Evolutionary conservation across 2,329 filamentous ascomycete genomes (phyloP).

Genomic region (Cladosporium sp.): DNA sequence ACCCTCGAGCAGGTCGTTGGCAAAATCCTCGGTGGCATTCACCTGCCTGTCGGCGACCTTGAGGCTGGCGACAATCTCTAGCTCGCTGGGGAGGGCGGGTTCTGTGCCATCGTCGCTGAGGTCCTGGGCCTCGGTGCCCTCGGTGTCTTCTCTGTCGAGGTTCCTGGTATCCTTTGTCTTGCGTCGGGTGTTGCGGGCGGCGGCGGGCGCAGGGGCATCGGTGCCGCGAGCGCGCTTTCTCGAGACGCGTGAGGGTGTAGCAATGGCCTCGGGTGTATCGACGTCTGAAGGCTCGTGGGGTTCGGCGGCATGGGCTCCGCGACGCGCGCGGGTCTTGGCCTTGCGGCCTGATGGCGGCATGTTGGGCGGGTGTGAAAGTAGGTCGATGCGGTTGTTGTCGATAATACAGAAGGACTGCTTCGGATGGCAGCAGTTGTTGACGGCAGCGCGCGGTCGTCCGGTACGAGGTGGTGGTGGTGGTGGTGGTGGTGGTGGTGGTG

Average conservation of each 20-base stretch:
- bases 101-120: conserved; percentile 41
- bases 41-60: conserved; percentile 51
- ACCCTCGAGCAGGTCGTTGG: conserved; percentile 51
- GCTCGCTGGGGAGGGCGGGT: conserved; percentile 41
- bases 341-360: conserved; percentile 38
- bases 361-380: background rate
- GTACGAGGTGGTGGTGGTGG: background rate
- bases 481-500: background rate
- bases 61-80: conserved; percentile 46
- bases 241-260: conserved; percentile 50
- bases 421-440: background rate
- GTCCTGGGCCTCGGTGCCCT: conserved; percentile 41
- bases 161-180: conserved; percentile 37
- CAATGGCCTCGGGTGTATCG: conserved; percentile 48
- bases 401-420: background rate
- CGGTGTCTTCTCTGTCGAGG: conserved; percentile 38
- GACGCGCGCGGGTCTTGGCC: conserved; percentile 35
- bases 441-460: background rate
- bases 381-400: background rate
- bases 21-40: conserved; percentile 58
- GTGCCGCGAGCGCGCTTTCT: conserved; percentile 44
- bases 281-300: conserved; percentile 40
- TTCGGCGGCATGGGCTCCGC: conserved; percentile 29
- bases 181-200: conserved; percentile 33
- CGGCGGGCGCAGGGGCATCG: conserved; percentile 29